Evolutionary conservation across 345 rosid genomes (phyloP), one percentile per base, ranked within the genome.

Genomic region (Dipteronia sinensis): DNA sequence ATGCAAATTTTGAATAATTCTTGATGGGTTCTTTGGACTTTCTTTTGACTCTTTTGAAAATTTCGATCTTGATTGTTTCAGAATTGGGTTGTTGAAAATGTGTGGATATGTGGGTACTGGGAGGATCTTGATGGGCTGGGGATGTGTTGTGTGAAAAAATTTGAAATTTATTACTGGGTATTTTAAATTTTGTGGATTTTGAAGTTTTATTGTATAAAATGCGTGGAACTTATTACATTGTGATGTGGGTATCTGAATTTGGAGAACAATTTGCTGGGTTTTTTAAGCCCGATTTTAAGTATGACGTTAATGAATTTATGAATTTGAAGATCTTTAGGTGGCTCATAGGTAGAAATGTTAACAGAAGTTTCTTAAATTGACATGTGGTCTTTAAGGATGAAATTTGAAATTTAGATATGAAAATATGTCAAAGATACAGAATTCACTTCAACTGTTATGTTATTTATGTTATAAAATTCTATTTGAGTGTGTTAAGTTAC

Each of bases 1-100:
- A 87, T 51, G 87, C 70, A 10, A 4, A 2, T 69, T 75, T 76
- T 69, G 3, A 61, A 25, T 2, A 74, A 74, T 66, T 72, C 25
- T 23, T 72, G 72, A 12, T 47, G 63, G 64, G 40, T 53, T 77
- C 77, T 65, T 27, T 23, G 25, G 13, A 67, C 42, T 49, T 56
- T 10, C 34, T 75, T 72, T 25, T 27, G 69, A 31, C 64, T 31
- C 34, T 73, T 49, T 59, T 7, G 34, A 15, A 25, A 22, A 19
- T 27, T 65, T 75, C 6, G 7, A 49, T 20, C 38, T 64, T 42
- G 61, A 40, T 40, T 73, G 46, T 44, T 73, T 42, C 46, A 0
- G 55, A 42, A 0, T 13, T 15, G 25, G 47, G n/a, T 20, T 53
- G 17, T 17, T 51, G 62, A 56, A 56, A 56, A 49, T 49, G 55